Evolutionary conservation across 2,329 filamentous ascomycete genomes (phyloP).

Genomic region (Trichophyton simii): DNA sequence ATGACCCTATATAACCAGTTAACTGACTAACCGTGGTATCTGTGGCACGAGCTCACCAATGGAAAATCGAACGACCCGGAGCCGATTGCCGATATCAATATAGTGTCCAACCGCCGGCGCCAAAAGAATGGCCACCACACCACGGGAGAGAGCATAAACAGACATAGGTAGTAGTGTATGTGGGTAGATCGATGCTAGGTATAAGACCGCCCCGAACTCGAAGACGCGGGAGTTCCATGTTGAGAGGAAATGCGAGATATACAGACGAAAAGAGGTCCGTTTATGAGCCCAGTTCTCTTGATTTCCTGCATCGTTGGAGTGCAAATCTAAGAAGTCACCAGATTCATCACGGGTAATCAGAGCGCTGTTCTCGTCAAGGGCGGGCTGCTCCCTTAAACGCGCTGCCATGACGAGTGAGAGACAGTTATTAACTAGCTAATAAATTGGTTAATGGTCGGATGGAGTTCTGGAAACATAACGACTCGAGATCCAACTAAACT

Average conservation of each 20-base stretch:
- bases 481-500: too few species aligned
- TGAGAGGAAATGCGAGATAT: slow-evolving; percentile 49
- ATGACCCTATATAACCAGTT: neutral
- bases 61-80: neutral
- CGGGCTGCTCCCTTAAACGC: too few species aligned
- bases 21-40: neutral
- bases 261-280: slow-evolving; percentile 27
- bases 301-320: too few species aligned
- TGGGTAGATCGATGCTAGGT: slow-evolving; percentile 44
- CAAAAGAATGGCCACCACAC: neutral
- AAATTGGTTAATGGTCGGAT: neutral
- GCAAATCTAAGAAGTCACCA: too few species aligned
- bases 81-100: neutral
- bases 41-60: neutral
- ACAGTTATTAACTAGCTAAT: too few species aligned
- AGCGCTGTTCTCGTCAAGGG: too few species aligned
- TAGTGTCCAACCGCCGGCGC: neutral
- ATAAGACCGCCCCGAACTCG: slow-evolving; percentile 51
- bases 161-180: slow-evolving; percentile 14
- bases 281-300: too few species aligned
- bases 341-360: too few species aligned
- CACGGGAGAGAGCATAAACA: neutral
- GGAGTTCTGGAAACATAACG: too few species aligned
- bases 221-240: slow-evolving; percentile 54
- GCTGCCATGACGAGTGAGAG: too few species aligned